Conservation (phyloP, 176 grass and related monocot genomes). For the Aegilops sharonensis region DNA sequence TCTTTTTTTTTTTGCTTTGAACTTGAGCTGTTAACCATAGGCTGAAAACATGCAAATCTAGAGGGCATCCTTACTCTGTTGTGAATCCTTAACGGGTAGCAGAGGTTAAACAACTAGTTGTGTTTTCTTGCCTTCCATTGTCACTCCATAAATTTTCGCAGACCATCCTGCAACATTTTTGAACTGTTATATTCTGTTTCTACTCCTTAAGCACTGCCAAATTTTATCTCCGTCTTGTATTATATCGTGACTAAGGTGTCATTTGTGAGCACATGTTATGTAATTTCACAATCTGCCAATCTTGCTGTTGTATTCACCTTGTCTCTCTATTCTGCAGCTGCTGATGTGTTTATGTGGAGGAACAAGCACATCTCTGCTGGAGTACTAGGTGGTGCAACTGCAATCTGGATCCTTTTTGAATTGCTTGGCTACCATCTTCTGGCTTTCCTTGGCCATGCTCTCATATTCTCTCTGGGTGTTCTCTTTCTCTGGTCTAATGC, state of each 20-base stretch:
- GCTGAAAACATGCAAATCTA: background rate
- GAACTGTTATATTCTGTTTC: background rate
- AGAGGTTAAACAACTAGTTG: background rate
- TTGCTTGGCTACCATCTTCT: slow-evolving; percentile 84
- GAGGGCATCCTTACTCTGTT: background rate
- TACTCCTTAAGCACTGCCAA: background rate
- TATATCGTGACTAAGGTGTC: background rate
- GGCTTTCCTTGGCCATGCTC: slow-evolving; percentile 71
- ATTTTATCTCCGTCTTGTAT: background rate
- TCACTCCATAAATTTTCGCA: background rate
- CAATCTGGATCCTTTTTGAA: slow-evolving; percentile 83
- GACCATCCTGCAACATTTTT: background rate
- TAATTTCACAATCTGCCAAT: background rate
- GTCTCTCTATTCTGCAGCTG: slow-evolving; percentile 59
- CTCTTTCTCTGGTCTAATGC: slow-evolving; percentile 95
- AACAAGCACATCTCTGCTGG: slow-evolving; percentile 87
- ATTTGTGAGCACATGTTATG: background rate
- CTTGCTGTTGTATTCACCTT: slow-evolving; percentile 4
- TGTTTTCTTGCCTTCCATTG: background rate
- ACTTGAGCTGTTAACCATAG: background rate
- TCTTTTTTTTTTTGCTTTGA: background rate
- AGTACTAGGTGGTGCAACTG: slow-evolving; percentile 69
- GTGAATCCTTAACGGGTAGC: background rate
- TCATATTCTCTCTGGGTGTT: slow-evolving; percentile 72
- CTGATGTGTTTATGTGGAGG: slow-evolving; percentile 94